A percentile compares a stretch with the other conserved stretches of the same genome.
Conservation (phyloP, 1,284 basidiomycete genomes). For the Apiotrichum siamense region DNA sequence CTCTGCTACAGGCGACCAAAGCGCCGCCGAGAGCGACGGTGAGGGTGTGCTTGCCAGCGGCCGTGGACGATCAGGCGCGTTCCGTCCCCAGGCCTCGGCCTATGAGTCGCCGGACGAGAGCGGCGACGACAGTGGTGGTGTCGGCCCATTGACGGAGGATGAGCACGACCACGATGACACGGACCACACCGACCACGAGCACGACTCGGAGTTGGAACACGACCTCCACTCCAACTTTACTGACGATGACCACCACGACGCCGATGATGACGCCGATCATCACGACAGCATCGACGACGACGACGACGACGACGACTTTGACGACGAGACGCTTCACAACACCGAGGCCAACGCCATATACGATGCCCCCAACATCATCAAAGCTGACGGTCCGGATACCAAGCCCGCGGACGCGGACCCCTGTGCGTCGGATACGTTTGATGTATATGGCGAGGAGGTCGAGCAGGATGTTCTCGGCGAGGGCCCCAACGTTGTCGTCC, state of each 20-base stretch:
- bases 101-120: conserved; percentile 38
- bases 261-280: conserved; percentile 18
- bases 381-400: conserved; percentile 29
- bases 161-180: neutral
- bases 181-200: conserved; percentile 48
- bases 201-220: conserved; percentile 32
- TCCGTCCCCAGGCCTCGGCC: conserved; percentile 41
- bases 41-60: conserved; percentile 45
- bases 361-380: conserved; percentile 7
- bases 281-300: conserved; percentile 42
- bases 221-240: conserved; percentile 2
- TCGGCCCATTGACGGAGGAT: neutral
- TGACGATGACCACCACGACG: conserved; percentile 14
- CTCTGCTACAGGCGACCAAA: conserved; percentile 56
- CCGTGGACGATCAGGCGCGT: conserved; percentile 21
- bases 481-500: conserved; percentile 72
- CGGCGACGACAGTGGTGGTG: conserved; percentile 17
- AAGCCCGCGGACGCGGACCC: conserved; percentile 20
- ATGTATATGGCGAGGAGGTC: conserved; percentile 51
- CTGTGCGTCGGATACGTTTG: conserved; percentile 10
- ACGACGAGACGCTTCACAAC: conserved; percentile 67
- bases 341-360: conserved; percentile 63
- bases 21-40: conserved; percentile 50
- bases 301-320: conserved; percentile 53
- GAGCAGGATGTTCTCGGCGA: conserved; percentile 47